Percentiles rank a stretch among this genome's conserved stretches.
These are phyloP conservation scores for Rhodotorula sp. DNA, from an alignment of 1,284 basidiomycete species.

Conservation along the genomic window DNA sequence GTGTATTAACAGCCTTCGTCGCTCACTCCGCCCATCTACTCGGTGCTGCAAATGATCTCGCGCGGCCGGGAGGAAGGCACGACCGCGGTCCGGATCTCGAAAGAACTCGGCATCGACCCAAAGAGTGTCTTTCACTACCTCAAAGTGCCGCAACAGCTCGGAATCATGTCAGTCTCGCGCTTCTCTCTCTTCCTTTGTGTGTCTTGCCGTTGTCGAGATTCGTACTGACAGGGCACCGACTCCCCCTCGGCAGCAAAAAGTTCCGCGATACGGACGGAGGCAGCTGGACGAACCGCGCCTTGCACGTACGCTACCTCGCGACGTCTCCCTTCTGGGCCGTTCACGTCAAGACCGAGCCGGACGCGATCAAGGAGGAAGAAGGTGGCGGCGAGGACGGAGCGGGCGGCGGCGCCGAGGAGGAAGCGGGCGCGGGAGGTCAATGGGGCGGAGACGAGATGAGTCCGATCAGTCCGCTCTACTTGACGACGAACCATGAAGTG, in stretches of 20 bases:
- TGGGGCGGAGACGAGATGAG: conserved; percentile 3
- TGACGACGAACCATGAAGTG: conserved; percentile 4
- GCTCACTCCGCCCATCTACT: conserved; percentile 77
- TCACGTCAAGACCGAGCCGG: conserved; percentile 30
- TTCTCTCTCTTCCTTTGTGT: neutral
- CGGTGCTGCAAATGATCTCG: conserved; percentile 79
- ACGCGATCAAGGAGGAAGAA: conserved; percentile 15
- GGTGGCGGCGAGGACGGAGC: conserved; percentile 20
- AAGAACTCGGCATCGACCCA: conserved; percentile 77
- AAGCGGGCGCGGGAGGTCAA: neutral
- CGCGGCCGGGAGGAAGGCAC: conserved; percentile 73
- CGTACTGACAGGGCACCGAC: neutral
- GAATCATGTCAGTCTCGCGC: conserved; percentile 63
- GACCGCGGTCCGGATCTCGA: conserved; percentile 72
- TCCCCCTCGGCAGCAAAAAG: conserved; percentile 39
- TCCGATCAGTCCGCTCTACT: conserved; percentile 6
- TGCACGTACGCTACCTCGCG: conserved; percentile 46
- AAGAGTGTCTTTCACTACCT: conserved; percentile 85
- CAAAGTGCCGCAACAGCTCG: conserved; percentile 67
- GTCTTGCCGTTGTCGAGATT: no score
- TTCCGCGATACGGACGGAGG: conserved; percentile 41
- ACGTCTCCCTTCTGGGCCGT: conserved; percentile 38
- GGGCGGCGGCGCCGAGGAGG: conserved; percentile 11
- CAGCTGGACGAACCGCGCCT: conserved; percentile 45
- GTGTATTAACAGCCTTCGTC: neutral